A percentile compares a stretch with the other conserved stretches of the same genome.
These are phyloP conservation scores for Aspergillus heteromorphus DNA, from an alignment of 495 filamentous ascomycete species.

Conservation along the genomic window DNA sequence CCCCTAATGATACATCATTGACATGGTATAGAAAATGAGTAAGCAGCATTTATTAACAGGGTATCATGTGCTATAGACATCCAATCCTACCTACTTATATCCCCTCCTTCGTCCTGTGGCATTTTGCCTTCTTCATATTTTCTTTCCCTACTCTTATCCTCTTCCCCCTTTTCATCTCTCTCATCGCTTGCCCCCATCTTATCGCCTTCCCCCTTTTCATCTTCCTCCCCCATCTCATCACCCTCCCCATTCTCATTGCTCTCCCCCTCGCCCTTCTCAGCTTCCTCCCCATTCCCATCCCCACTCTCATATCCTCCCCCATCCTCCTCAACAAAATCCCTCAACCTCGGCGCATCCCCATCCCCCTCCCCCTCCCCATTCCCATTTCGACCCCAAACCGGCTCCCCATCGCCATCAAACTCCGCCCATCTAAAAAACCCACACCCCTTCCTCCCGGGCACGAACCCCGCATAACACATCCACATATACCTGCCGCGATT, in stretches of 20 bases:
- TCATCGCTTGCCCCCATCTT: no score
- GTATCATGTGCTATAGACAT: not conserved
- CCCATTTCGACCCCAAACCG: constrained; percentile 46
- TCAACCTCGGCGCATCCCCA: constrained; percentile 22
- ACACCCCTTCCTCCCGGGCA: constrained; percentile 71
- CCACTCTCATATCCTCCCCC: not conserved
- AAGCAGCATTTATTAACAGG: not conserved
- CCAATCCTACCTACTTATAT: not conserved
- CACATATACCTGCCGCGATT: constrained; percentile 83
- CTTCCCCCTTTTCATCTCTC: no score
- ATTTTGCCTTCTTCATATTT: no score
- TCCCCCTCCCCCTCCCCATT: constrained; percentile 7
- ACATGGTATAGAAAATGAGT: no score
- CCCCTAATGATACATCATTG: no score
- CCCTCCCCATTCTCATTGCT: not conserved
- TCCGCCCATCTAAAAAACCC: constrained; percentile 84
- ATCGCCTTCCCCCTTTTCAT: no score
- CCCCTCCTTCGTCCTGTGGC: no score
- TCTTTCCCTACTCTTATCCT: no score
- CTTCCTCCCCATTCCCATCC: not conserved
- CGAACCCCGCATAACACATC: constrained; percentile 80
- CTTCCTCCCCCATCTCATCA: not conserved
- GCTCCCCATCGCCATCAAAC: constrained; percentile 83
- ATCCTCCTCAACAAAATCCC: constrained; percentile 22
- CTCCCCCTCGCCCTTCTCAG: no score